A percentile compares a stretch with the other conserved stretches of the same genome.
Conservation (phyloP, 768 basidiomycete species). For the Russula emetica region DNA sequence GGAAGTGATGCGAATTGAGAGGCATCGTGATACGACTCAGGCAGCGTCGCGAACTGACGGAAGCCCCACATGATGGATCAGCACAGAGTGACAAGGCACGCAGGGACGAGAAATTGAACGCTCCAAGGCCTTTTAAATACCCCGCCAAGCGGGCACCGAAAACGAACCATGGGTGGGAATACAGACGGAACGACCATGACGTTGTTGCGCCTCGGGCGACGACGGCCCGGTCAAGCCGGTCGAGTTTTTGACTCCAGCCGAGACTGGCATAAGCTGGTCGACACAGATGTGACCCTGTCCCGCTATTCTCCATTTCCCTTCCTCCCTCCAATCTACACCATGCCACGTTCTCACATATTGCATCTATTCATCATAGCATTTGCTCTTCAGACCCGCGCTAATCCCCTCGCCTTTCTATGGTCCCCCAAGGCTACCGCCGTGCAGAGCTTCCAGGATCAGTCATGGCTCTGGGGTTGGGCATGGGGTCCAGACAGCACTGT, state of each 20-base stretch:
- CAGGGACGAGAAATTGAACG: no score
- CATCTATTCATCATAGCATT: slow-evolving; percentile 15
- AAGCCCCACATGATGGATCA: slow-evolving; percentile 3
- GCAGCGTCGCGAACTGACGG: not conserved
- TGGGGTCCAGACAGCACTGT: slow-evolving; percentile 47
- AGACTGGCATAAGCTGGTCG: not conserved
- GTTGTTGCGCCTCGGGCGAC: not conserved
- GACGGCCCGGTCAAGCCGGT: not conserved
- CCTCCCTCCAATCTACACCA: slow-evolving; percentile 1
- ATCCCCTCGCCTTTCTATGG: slow-evolving; percentile 29
- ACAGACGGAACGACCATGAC: not conserved
- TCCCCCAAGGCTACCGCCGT: slow-evolving; percentile 31
- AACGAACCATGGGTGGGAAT: not conserved
- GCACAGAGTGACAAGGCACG: not conserved
- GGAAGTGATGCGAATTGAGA: not conserved
- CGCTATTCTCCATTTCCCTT: not conserved
- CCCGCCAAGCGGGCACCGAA: not conserved
- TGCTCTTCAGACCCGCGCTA: slow-evolving; percentile 3
- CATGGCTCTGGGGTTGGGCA: slow-evolving; percentile 40
- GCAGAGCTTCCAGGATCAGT: slow-evolving; percentile 31
- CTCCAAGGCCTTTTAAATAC: not conserved
- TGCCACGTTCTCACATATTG: slow-evolving; percentile 6
- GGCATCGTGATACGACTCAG: slow-evolving; percentile 1
- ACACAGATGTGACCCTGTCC: not conserved
- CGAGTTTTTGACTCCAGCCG: not conserved